Percentiles rank a stretch among this genome's conserved stretches.
phyloP scores from a whole-genome alignment of 257 asterid genomes.

The Nicotiana tabacum region DNA sequence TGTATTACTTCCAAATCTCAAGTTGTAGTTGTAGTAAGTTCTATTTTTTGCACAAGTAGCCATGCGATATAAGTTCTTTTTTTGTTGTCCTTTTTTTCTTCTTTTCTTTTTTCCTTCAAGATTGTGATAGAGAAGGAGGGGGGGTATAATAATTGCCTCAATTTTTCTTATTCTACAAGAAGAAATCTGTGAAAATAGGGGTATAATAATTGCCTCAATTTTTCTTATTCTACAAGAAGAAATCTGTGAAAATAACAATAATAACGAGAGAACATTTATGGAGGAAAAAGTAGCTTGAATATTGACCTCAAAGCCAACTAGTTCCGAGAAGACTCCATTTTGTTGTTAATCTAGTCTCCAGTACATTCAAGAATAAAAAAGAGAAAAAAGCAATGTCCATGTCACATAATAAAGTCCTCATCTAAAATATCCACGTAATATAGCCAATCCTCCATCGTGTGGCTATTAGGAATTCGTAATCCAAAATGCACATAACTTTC shows the following conservation, averaged over 20 bases:
- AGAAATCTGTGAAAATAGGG: neutral
- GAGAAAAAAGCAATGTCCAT: neutral
- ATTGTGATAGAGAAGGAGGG: neutral
- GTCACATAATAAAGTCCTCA: neutral
- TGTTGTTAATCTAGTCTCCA: conserved; percentile 9
- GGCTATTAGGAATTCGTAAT: conserved; percentile 8
- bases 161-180: neutral
- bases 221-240: neutral
- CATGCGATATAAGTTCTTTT: neutral
- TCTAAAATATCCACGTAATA: conserved; percentile 12
- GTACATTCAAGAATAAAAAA: neutral
- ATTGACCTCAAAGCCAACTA: conserved; percentile 16
- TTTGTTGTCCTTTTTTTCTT: neutral
- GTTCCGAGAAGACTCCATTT: conserved; percentile 33
- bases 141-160: neutral
- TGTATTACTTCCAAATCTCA: too few relatives aligned
- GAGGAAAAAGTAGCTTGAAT: conserved; percentile 19
- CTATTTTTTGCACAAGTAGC: too few relatives aligned
- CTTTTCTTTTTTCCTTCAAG: neutral
- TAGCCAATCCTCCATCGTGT: conserved; percentile 5
- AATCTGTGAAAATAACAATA: neutral
- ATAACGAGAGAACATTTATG: neutral
- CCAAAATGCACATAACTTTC: conserved; percentile 16
- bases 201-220: neutral
- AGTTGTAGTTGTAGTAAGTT: too few relatives aligned